Evolutionary conservation across 106 monocot species (phyloP).

Genomic region (Vanilla planifolia): DNA sequence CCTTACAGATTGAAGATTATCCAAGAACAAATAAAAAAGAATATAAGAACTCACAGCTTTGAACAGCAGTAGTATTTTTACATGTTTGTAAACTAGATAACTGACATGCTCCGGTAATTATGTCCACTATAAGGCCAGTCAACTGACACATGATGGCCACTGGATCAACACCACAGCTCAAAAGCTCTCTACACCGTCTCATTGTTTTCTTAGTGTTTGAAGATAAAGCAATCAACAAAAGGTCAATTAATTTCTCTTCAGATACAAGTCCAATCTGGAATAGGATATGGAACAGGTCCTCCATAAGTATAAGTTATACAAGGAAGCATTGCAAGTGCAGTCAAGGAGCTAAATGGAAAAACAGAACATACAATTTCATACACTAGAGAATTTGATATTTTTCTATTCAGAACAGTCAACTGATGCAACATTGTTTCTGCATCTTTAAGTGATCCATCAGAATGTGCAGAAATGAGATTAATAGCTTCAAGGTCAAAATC

Average conservation of each 20-base stretch:
- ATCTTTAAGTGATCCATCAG: constrained; percentile 64
- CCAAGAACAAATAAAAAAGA: no score
- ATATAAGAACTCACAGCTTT: no score
- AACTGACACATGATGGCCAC: constrained; percentile 49
- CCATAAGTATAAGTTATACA: no score
- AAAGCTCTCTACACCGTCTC: constrained; percentile 51
- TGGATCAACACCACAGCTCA: constrained; percentile 52
- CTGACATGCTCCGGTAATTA: constrained; percentile 64
- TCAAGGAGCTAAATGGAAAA: background rate
- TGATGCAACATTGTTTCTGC: constrained; percentile 69
- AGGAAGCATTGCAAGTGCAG: no score
- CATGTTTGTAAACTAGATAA: no score
- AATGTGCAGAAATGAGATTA: constrained; percentile 52
- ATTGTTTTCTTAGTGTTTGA: constrained; percentile 48
- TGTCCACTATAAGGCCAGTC: constrained; percentile 48
- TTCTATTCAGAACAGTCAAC: constrained; percentile 59
- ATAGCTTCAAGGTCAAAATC: constrained; percentile 58
- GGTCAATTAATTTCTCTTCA: constrained; percentile 53
- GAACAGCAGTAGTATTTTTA: no score
- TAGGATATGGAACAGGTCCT: background rate
- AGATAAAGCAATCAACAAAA: constrained; percentile 49
- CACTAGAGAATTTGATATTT: constrained; percentile 48
- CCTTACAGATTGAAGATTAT: no score
- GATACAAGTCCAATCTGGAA: constrained; percentile 61
- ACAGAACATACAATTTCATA: constrained; percentile 58